Conservation (phyloP, 768 basidiomycete species). For the Suillus brevipes region DNA sequence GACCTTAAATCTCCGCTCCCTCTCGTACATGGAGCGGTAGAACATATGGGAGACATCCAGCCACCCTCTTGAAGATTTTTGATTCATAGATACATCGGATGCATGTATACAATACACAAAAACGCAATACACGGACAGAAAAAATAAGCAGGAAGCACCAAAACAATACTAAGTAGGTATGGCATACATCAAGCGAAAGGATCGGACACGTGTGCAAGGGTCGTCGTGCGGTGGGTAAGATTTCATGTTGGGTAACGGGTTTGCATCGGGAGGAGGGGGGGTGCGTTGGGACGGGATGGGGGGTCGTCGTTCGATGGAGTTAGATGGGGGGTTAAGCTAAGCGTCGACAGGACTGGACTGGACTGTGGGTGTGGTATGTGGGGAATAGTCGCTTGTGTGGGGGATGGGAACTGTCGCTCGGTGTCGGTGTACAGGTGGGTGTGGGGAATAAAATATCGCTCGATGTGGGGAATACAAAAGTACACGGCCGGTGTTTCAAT, state of each 20-base stretch:
- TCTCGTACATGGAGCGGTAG: not conserved
- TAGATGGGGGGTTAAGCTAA: not conserved
- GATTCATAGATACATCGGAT: not conserved
- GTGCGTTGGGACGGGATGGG: not conserved
- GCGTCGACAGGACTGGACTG: not conserved
- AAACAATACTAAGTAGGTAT: not conserved
- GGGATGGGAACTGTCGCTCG: not conserved
- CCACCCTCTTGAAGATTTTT: not conserved
- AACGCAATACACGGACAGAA: not conserved
- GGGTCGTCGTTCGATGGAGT: not conserved
- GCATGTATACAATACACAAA: not conserved
- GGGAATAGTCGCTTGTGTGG: not conserved
- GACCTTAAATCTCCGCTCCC: not conserved
- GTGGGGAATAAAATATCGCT: not conserved
- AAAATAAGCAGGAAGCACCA: not conserved
- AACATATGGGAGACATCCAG: not conserved
- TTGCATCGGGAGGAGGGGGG: not conserved
- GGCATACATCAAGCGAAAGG: not conserved
- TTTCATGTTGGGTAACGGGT: not conserved
- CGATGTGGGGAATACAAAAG: not conserved
- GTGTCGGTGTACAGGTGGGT: not conserved
- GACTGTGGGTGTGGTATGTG: not conserved
- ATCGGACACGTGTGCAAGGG: slow-evolving; percentile 1
- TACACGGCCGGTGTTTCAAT: not conserved
- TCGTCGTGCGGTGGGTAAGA: slow-evolving; percentile 4